phyloP scores from a whole-genome alignment of 495 filamentous ascomycete genomes.

The Penicillium bovifimosum region DNA sequence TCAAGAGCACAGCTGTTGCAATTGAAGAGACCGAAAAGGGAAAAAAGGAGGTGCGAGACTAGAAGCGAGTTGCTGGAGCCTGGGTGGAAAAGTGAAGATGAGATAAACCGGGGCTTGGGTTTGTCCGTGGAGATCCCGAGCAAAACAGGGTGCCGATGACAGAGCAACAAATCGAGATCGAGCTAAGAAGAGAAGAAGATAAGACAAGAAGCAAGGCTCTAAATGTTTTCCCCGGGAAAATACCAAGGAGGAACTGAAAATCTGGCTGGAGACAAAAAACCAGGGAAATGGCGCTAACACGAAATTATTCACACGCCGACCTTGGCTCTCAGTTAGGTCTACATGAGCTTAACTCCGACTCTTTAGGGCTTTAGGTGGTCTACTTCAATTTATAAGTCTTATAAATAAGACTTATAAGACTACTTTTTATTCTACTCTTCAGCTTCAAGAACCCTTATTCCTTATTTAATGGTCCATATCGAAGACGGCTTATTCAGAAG shows the following conservation, averaged over 20 bases:
- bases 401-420: too few relatives aligned
- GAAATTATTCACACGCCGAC: constrained; percentile 1
- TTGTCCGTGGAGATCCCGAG: constrained; percentile 16
- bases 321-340: not conserved
- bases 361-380: not conserved
- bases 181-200: not conserved
- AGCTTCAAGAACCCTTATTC: too few relatives aligned
- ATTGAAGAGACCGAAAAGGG: constrained; percentile 11
- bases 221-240: not conserved
- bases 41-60: not conserved
- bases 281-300: not conserved
- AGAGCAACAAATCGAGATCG: not conserved
- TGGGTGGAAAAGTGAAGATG: constrained; percentile 9
- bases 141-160: constrained; percentile 7
- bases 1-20: constrained; percentile 32
- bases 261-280: not conserved
- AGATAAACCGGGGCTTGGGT: constrained; percentile 18
- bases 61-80: too few relatives aligned
- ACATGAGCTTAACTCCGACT: not conserved
- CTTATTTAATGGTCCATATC: not conserved
- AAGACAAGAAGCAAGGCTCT: not conserved
- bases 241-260: not conserved
- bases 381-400: too few relatives aligned
- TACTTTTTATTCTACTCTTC: not conserved
- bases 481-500: not conserved